Percentiles rank a stretch among this genome's conserved stretches.
phyloP scores from a whole-genome alignment of 2,329 filamentous ascomycete species.

The Leptodontidium sp. region DNA sequence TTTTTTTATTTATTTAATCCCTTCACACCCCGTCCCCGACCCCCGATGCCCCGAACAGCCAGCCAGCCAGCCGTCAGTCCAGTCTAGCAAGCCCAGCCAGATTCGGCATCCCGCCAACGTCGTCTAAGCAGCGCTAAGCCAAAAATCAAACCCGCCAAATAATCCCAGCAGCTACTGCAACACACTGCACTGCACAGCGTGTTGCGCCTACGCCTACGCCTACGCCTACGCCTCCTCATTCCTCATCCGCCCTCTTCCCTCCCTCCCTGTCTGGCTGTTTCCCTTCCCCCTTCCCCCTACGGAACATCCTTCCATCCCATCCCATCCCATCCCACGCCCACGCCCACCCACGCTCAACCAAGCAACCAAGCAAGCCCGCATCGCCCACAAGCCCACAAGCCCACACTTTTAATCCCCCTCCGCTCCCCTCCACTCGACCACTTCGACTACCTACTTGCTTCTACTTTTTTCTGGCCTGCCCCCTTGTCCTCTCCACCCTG shows the following conservation, averaged over 20 bases:
- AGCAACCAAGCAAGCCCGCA: not conserved
- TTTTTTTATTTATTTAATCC: not conserved
- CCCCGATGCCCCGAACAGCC: conserved; percentile 4
- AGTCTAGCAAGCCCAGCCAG: not conserved
- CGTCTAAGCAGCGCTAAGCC: not conserved
- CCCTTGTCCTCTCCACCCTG: not conserved
- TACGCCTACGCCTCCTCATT: not conserved
- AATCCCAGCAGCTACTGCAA: too few relatives aligned
- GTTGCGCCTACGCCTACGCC: conserved; percentile 9
- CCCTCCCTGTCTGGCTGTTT: not conserved
- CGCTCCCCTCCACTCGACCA: not conserved
- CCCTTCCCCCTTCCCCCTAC: not conserved
- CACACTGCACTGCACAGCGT: not conserved
- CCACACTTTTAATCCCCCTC: not conserved
- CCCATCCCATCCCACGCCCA: not conserved
- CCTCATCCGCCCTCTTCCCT: not conserved
- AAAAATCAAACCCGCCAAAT: too few relatives aligned
- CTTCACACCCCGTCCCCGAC: conserved; percentile 13
- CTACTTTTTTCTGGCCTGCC: not conserved
- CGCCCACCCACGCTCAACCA: not conserved
- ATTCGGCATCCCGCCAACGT: conserved; percentile 1
- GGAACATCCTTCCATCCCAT: not conserved
- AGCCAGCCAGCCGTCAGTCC: not conserved
- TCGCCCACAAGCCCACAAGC: conserved; percentile 11
- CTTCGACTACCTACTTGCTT: too few relatives aligned